phyloP scores from a whole-genome alignment of 441 rosid species.

The Monsonia emarginata region DNA sequence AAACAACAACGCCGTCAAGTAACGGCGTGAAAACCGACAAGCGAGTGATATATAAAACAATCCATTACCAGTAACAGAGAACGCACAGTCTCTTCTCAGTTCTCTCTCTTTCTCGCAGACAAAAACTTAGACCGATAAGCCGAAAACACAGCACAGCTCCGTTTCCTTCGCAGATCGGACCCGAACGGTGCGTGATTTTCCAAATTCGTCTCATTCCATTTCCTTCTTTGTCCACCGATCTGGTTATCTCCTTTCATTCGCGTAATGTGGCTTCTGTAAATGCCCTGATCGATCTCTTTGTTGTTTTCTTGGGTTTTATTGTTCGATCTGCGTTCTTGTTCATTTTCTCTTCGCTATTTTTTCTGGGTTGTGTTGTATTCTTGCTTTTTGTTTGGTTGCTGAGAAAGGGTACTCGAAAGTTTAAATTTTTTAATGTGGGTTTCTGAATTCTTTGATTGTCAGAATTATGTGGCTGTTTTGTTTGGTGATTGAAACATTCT shows the following conservation, averaged over 20 bases:
- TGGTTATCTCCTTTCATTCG: conserved; percentile 8
- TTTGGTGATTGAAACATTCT: conserved; percentile 17
- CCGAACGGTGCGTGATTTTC: conserved; percentile 30
- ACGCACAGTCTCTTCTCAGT: background rate
- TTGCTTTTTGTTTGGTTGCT: background rate
- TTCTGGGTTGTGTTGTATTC: background rate
- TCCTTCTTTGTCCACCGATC: conserved; percentile 14
- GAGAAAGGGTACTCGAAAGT: conserved; percentile 8
- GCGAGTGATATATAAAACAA: conserved; percentile 17
- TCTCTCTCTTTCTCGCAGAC: conserved; percentile 3
- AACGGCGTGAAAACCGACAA: conserved; percentile 62
- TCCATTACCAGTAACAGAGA: conserved; percentile 17
- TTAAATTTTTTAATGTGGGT: background rate
- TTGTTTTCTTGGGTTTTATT: conserved; percentile 8
- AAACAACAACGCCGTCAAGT: conserved; percentile 36
- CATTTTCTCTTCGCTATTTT: background rate
- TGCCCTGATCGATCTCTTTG: background rate
- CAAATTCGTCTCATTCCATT: background rate
- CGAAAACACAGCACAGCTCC: background rate
- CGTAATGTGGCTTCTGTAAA: conserved; percentile 15
- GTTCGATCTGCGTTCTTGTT: background rate
- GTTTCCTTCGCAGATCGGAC: conserved; percentile 24
- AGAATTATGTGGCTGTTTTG: conserved; percentile 1
- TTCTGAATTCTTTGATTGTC: background rate
- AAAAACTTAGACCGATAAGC: conserved; percentile 14